phyloP scores from a whole-genome alignment of 139 green algal species.

The Chlamydomonas urium region DNA sequence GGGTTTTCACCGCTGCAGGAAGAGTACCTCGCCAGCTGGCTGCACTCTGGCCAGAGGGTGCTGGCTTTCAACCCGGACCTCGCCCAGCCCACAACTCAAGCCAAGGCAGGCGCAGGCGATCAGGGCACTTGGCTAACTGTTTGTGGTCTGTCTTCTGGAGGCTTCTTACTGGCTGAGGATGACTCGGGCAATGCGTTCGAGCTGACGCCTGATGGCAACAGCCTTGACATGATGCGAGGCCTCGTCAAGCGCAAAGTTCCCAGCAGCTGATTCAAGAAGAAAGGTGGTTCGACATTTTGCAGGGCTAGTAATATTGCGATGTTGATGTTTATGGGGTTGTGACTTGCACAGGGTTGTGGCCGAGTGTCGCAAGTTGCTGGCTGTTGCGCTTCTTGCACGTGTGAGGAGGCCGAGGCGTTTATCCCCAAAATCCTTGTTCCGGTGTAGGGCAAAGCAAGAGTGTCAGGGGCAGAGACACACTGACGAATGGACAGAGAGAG shows the following conservation, averaged over 20 bases:
- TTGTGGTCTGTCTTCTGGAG: conserved; percentile 33
- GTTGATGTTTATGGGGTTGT: too few relatives aligned
- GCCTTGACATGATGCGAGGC: conserved; percentile 68
- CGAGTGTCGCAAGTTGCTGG: too few relatives aligned
- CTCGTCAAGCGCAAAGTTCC: conserved; percentile 49
- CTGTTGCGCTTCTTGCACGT: too few relatives aligned
- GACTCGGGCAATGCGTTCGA: conserved; percentile 58
- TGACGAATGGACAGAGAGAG: too few relatives aligned
- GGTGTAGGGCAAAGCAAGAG: too few relatives aligned
- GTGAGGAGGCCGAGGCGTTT: too few relatives aligned
- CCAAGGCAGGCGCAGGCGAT: neutral
- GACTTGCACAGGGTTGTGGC: too few relatives aligned
- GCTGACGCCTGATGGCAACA: conserved; percentile 91
- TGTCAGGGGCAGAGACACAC: too few relatives aligned
- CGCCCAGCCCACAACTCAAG: neutral
- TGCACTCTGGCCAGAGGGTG: conserved; percentile 6
- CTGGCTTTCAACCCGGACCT: conserved; percentile 1
- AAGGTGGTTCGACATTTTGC: too few relatives aligned
- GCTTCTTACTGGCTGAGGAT: conserved; percentile 76
- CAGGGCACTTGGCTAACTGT: conserved; percentile 8
- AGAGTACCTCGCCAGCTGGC: neutral
- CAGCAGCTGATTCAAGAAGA: too few relatives aligned
- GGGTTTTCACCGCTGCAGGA: neutral
- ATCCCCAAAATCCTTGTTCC: too few relatives aligned
- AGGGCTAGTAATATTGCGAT: too few relatives aligned